These are phyloP conservation scores for Paradendryphiella salina DNA, from an alignment of 2,329 filamentous ascomycete genomes.

Conservation along the genomic window DNA sequence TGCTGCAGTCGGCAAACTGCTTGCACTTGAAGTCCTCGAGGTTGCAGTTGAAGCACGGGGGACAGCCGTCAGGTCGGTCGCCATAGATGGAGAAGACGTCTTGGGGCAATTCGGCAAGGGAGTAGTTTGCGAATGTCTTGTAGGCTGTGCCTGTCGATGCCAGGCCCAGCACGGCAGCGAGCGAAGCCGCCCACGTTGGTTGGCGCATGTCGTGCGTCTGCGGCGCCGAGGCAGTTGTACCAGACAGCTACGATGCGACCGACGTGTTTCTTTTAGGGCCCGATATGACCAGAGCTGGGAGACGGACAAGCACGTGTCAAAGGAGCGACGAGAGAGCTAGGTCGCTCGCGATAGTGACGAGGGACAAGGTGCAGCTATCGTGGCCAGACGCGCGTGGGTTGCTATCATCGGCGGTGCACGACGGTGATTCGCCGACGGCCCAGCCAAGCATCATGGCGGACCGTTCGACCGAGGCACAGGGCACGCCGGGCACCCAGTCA, in stretches of 20 bases:
- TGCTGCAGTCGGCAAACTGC: conserved; percentile 87
- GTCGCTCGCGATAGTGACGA: conserved; percentile 15
- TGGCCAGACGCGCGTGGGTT: conserved; percentile 19
- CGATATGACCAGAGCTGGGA: neutral
- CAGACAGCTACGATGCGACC: conserved; percentile 3
- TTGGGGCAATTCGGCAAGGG: conserved; percentile 54
- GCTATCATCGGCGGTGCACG: conserved; percentile 30
- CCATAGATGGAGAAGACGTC: conserved; percentile 69
- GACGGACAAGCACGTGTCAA: conserved; percentile 4
- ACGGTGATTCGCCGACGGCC: conserved; percentile 25
- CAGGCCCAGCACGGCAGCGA: conserved; percentile 34
- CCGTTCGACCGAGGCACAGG: conserved; percentile 23
- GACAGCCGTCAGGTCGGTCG: conserved; percentile 74
- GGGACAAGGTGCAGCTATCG: neutral
- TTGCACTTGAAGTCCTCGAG: conserved; percentile 88
- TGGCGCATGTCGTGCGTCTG: conserved; percentile 42
- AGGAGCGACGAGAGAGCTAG: conserved; percentile 18
- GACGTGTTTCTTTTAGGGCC: neutral
- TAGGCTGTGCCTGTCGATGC: conserved; percentile 31
- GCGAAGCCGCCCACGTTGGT: conserved; percentile 37
- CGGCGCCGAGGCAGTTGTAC: conserved; percentile 28
- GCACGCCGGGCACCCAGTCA: conserved; percentile 1
- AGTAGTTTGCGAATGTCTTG: conserved; percentile 50
- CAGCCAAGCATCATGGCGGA: conserved; percentile 20
- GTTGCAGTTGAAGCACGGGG: conserved; percentile 96